Conservation (phyloP, 495 filamentous ascomycete species). For the Cercophora scortea region DNA sequence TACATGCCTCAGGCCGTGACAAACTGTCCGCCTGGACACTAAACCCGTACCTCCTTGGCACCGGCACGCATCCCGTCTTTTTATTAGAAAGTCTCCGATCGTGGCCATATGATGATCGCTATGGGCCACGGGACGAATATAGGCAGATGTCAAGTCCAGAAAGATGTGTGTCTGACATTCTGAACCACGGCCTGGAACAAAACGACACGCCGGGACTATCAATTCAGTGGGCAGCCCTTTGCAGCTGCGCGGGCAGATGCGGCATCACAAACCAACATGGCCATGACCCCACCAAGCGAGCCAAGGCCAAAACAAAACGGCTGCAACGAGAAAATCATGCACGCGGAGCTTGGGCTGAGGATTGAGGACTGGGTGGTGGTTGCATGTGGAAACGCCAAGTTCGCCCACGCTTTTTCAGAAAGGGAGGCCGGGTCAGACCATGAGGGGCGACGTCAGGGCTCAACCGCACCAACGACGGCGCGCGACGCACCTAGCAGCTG, state of each 20-base stretch:
- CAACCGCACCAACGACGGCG: too few relatives aligned
- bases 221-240: too few relatives aligned
- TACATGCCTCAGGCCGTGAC: too few relatives aligned
- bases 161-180: too few relatives aligned
- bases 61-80: slow-evolving; percentile 2
- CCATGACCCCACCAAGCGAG: slow-evolving; percentile 10
- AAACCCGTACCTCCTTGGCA: too few relatives aligned
- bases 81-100: slow-evolving; percentile 3
- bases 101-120: slow-evolving; percentile 9
- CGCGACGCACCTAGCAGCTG: too few relatives aligned
- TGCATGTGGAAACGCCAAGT: slow-evolving; percentile 8
- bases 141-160: slow-evolving; percentile 9
- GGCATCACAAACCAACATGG: slow-evolving; percentile 1
- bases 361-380: slow-evolving; percentile 1
- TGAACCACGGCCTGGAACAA: too few relatives aligned
- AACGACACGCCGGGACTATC: too few relatives aligned
- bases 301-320: neutral
- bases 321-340: slow-evolving; percentile 20
- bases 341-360: neutral
- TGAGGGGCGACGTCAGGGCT: too few relatives aligned
- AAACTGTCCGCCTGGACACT: too few relatives aligned
- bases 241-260: neutral
- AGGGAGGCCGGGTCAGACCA: too few relatives aligned
- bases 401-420: too few relatives aligned
- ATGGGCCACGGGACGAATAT: slow-evolving; percentile 8